A percentile compares a stretch with the other conserved stretches of the same genome.
phyloP scores from a whole-genome alignment of 371 early-diverging fungal species.

The Lichtheimia corymbifera region DNA sequence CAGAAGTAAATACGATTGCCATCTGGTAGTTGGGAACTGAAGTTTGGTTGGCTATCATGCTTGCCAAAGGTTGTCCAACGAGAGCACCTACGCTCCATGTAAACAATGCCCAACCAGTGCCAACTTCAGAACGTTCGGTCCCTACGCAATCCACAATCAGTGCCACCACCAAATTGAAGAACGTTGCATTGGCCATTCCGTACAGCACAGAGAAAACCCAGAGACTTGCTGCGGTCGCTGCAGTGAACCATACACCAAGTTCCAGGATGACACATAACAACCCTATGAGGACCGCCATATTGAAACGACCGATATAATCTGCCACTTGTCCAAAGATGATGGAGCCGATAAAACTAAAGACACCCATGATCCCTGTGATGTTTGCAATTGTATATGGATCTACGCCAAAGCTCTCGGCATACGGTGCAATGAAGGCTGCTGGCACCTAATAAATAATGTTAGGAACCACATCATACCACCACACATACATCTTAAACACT shows the following conservation, averaged over 20 bases:
- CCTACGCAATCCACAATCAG: conserved; percentile 52
- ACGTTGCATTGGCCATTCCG: conserved; percentile 57
- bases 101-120: conserved; percentile 50
- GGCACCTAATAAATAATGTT: conserved; percentile 8
- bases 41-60: conserved; percentile 33
- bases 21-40: conserved; percentile 14
- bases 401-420: conserved; percentile 33
- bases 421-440: conserved; percentile 18
- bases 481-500: too few species aligned
- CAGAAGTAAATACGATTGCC: conserved; percentile 23
- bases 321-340: conserved; percentile 47
- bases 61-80: conserved; percentile 54
- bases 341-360: conserved; percentile 46
- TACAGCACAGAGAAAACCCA: conserved; percentile 46
- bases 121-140: conserved; percentile 50
- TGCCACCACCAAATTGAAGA: conserved; percentile 46
- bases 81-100: conserved; percentile 50
- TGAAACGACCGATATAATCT: conserved; percentile 61
- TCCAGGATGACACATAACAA: conserved; percentile 40
- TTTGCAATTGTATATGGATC: conserved; percentile 35
- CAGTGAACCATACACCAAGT: conserved; percentile 46
- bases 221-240: conserved; percentile 32
- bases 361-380: conserved; percentile 49
- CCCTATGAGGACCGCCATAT: conserved; percentile 49
- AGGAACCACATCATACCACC: too few species aligned